Percentiles rank a stretch among this genome's conserved stretches.
Evolutionary conservation across 495 filamentous ascomycete species (phyloP).

Genomic region (Thermothielavioides terrestris): DNA sequence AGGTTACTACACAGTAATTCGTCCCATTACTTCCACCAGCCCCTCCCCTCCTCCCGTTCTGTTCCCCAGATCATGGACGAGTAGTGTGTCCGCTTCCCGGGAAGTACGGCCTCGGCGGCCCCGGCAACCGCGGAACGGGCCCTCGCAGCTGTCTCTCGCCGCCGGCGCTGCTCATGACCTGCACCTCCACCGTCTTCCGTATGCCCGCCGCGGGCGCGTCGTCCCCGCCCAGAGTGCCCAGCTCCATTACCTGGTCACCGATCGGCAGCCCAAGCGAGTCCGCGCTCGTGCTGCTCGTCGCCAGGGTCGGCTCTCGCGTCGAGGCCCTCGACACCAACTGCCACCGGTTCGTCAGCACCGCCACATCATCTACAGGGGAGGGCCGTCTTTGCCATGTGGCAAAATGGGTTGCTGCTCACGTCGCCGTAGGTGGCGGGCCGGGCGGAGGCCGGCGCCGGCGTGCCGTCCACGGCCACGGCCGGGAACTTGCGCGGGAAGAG

Average conservation of each 20-base stretch:
- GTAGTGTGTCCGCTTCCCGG: no score
- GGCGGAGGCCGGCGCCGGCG: neutral
- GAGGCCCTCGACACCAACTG: neutral
- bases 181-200: neutral
- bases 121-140: no score
- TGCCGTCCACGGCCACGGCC: neutral
- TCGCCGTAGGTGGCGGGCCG: neutral
- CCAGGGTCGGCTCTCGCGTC: neutral
- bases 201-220: neutral
- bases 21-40: neutral
- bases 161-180: neutral
- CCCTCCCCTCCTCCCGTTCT: neutral
- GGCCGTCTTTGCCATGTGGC: no score
- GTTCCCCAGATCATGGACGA: no score
- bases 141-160: neutral
- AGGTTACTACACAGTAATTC: neutral
- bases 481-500: conserved; percentile 6
- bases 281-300: neutral
- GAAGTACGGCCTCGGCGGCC: neutral
- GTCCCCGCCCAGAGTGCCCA: neutral
- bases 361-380: no score
- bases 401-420: neutral
- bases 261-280: neutral
- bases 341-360: neutral
- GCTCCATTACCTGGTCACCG: neutral